Evolutionary conservation across 345 rosid genomes (phyloP).

Genomic region (Eucalyptus polybractea): DNA sequence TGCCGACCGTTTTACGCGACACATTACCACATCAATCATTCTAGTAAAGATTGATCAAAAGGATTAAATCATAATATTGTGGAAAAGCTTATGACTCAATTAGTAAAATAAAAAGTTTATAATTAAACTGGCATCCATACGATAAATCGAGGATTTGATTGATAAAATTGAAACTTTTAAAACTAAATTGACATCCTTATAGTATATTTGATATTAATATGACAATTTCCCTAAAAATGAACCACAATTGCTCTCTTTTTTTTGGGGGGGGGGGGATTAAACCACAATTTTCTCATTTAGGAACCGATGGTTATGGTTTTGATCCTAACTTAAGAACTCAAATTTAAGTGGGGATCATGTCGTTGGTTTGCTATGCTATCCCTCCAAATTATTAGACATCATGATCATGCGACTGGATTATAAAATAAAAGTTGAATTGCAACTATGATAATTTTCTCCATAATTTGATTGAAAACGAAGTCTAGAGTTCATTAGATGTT

Average conservation of each 20-base stretch:
- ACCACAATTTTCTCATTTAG: neutral
- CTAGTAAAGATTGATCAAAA: neutral
- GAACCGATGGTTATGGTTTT: neutral
- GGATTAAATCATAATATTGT: neutral
- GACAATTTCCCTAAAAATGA: neutral
- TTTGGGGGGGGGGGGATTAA: neutral
- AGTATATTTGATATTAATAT: too few relatives aligned
- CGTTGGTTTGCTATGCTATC: neutral
- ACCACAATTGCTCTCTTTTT: neutral
- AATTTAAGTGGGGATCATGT: neutral
- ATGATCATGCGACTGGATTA: neutral
- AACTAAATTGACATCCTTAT: too few relatives aligned
- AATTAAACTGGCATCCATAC: rapidly evolving
- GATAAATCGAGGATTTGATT: neutral
- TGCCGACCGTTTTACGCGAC: rapidly evolving
- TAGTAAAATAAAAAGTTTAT: rapidly evolving
- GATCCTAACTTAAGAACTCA: neutral
- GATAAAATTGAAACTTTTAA: neutral
- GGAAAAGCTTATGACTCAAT: neutral
- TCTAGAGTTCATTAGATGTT: neutral
- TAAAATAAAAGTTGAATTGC: neutral
- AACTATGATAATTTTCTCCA: neutral
- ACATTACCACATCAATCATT: neutral
- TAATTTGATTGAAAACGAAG: neutral
- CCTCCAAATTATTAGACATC: neutral